Evolutionary conservation across 2,329 filamentous ascomycete species (phyloP), one percentile per base, ranked within the genome.

Genomic region (Stemphylium lycopersici): DNA sequence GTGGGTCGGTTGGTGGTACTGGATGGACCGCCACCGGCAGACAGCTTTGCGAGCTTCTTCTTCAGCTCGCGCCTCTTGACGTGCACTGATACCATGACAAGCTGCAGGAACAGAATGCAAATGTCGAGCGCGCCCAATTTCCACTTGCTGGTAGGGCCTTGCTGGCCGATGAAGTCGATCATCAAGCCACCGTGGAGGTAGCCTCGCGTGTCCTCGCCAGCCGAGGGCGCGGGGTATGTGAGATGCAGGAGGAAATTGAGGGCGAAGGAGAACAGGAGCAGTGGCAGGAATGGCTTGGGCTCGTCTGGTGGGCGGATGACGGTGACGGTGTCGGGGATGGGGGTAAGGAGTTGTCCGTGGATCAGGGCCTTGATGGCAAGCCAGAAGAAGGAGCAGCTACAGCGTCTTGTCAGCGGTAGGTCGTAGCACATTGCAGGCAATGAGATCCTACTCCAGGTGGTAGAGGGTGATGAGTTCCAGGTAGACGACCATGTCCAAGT

Each of bases 91-190:
- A 87, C 73, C 76, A 86, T 83, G 36, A 85, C 65, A 6, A 87
- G 59, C 73, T 88, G 84, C 58, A 88, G 68, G 4, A 78, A 56
- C 55, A 86, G 62, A 10, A 87, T 75, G 32, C 85, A 68, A 7
- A 82, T 37, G 66, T 88, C 85, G 56, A 87, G 73, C 3, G 75
- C 64, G 4, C 83, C 63, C 11, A 88, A 76, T 58, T 79, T 78
- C 42, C 80, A 68, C 65, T 81, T 82, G 48, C 82, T 81, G 3
- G 81, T 79, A 2, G 84, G 84, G 2, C 81, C 82, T 60, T 81
- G 78, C 69, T 87, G 83, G 13, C 86, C 85, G 48, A 88, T 83
- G 65, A 88, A 87, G 71, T 88, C 85, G 65, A 88, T 84, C 61
- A 86, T 79, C 44, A 87, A 61, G 2, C 86, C 84, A 5, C 86